A percentile compares a stretch with the other conserved stretches of the same genome.
Conservation (phyloP, 2,329 filamentous ascomycete species). For the Trichoderma lentiforme region DNA sequence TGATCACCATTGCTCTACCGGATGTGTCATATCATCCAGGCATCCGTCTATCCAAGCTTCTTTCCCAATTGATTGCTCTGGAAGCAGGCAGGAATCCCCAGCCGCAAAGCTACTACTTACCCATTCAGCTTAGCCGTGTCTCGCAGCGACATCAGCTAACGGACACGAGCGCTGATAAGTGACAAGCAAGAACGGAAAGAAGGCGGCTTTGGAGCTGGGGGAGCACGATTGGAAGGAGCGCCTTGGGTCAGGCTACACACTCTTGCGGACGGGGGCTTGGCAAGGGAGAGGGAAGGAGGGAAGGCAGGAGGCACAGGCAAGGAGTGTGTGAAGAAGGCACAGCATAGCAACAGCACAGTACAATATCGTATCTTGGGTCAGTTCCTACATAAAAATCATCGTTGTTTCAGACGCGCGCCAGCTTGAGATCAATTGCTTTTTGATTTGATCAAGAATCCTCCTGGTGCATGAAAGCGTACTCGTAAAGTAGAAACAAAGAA, state of each 20-base stretch:
- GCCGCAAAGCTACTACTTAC: background rate
- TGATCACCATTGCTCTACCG: background rate
- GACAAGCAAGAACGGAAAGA: background rate
- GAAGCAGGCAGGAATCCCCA: background rate
- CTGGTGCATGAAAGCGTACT: background rate
- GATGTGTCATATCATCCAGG: background rate
- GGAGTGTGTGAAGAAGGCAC: background rate
- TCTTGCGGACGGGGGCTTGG: background rate
- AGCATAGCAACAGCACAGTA: background rate
- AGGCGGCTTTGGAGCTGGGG: background rate
- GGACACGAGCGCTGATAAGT: background rate
- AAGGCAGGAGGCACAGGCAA: background rate
- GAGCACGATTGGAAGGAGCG: slow-evolving; percentile 1
- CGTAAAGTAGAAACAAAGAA: background rate
- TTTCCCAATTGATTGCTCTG: background rate
- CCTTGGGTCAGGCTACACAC: background rate
- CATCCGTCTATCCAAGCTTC: background rate
- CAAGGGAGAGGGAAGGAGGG: background rate
- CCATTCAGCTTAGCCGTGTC: background rate
- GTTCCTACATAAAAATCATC: background rate
- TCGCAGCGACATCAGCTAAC: background rate
- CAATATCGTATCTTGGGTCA: background rate
- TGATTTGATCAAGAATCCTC: background rate
- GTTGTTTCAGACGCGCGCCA: background rate
- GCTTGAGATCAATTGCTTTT: background rate